Base-by-base conservation (phyloP, 1,284 basidiomycete genomes). In the Termitomyces sp. region DNA sequence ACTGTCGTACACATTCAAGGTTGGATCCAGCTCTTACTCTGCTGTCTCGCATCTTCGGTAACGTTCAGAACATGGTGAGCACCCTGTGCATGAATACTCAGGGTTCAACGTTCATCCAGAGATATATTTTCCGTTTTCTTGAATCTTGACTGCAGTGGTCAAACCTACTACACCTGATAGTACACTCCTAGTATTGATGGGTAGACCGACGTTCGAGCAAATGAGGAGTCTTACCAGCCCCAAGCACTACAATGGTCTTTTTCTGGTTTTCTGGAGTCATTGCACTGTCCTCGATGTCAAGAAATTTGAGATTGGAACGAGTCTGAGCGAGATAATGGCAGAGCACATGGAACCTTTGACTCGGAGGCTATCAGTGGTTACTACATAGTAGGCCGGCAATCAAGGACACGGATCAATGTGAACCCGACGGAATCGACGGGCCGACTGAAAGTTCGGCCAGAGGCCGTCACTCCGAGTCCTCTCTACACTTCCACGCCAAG, bases 151-250 rank as follows among this genome's bases (percentile, higher is more conserved):
- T 0, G 86, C 87, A 2, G 87, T 84, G 1, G 86, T 85, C 31
- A 90, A 71, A 3, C 87, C 87, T 8, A 88, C 68, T 1, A 90
- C 85, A 42, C 87, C 87, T 86, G 59, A 21, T 11, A 37, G 28
- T n/a, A n/a, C n/a, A 49, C 19, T 21, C 21, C 26, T 37, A 34
- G 21, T 19, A 43, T 43, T 14, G 19, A 37, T 31, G 34, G 7
- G 24, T 24, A 14, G 19, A 1, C 49, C 14, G 1, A 28, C 10
- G 10, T 19, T 33, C 14, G 5, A 16, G 37, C 6, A 46, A 13
- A 31, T 26, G 14, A 19, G 4, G n/a, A 3, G 26, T 44, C 52
- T 52, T 38, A 55, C 60, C 60, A 50, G 56, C 60, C 26, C 60
- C 60, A 3, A 61, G 53, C 6, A 61, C 54, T 24, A 61, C 46